These are phyloP conservation scores for Jacaranda copaia DNA, from an alignment of 257 asterid genomes.

Conservation along the genomic window DNA sequence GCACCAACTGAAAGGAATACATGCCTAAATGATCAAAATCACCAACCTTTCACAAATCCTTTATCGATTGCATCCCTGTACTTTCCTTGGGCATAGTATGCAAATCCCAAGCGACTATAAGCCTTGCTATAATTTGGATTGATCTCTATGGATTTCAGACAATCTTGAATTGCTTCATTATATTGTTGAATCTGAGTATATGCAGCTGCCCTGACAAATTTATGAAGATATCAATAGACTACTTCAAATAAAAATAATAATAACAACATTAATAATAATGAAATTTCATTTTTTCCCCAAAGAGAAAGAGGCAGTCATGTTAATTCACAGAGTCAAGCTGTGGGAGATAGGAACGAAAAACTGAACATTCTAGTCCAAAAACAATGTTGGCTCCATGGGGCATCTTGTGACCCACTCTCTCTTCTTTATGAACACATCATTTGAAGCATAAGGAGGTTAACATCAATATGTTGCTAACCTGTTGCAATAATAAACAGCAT, in stretches of 20 bases:
- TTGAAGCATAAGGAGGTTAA: slow-evolving; percentile 18
- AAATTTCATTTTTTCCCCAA: not conserved
- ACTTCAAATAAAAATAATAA: not conserved
- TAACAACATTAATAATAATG: not conserved
- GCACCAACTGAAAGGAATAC: slow-evolving; percentile 21
- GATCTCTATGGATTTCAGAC: slow-evolving; percentile 70
- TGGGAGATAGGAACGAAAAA: slow-evolving; percentile 1
- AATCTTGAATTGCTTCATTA: slow-evolving; percentile 69
- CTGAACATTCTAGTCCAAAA: slow-evolving; percentile 18
- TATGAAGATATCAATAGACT: slow-evolving; percentile 30
- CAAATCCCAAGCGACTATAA: slow-evolving; percentile 90
- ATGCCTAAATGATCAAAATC: slow-evolving; percentile 24
- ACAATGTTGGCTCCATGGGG: not conserved
- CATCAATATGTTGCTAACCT: slow-evolving; percentile 52
- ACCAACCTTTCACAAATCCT: slow-evolving; percentile 80
- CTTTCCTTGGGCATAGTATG: slow-evolving; percentile 83
- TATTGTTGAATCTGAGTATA: slow-evolving; percentile 67
- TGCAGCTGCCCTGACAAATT: slow-evolving; percentile 85
- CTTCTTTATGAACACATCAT: not conserved
- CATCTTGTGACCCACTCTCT: slow-evolving; percentile 14
- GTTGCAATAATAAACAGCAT: slow-evolving; percentile 89
- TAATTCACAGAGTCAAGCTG: not conserved
- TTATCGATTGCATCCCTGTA: slow-evolving; percentile 82
- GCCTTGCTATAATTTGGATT: slow-evolving; percentile 88
- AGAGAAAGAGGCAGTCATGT: not conserved